Evolutionary conservation across 805 yeast genomes (phyloP).

Genomic region (Yamadazyma paraphyllophila): DNA sequence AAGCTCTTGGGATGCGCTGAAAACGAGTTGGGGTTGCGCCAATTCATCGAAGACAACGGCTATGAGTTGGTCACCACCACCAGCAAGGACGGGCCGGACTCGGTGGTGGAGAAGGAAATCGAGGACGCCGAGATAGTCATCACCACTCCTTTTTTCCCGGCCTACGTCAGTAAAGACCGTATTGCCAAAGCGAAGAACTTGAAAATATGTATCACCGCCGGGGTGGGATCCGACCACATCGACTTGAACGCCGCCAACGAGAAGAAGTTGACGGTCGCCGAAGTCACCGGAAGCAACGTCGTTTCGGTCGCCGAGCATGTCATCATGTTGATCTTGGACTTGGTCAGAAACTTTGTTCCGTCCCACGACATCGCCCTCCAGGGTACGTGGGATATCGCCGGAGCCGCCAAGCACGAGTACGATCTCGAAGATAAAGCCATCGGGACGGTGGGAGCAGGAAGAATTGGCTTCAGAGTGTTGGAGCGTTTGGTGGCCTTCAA

Average conservation of each 20-base stretch:
- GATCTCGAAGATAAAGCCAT: constrained; percentile 75
- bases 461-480: constrained; percentile 75
- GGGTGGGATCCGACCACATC: constrained; percentile 82
- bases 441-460: constrained; percentile 80
- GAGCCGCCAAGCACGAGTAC: constrained; percentile 66
- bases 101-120: constrained; percentile 62
- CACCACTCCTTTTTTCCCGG: constrained; percentile 84
- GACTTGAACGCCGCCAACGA: constrained; percentile 69
- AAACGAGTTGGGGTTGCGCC: constrained; percentile 69
- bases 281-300: constrained; percentile 82
- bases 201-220: constrained; percentile 73
- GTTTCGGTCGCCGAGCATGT: constrained; percentile 81
- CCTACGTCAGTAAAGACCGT: constrained; percentile 65
- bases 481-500: constrained; percentile 71
- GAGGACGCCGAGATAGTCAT: constrained; percentile 74
- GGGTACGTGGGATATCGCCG: constrained; percentile 77
- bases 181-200: constrained; percentile 68
- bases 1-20: constrained; percentile 68
- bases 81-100: constrained; percentile 62
- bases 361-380: constrained; percentile 65
- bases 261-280: constrained; percentile 63
- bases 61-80: constrained; percentile 65
- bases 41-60: constrained; percentile 63
- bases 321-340: constrained; percentile 65
- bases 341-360: constrained; percentile 76